Percentiles rank a stretch among this genome's conserved stretches.
Conservation (phyloP, 2,329 filamentous ascomycete genomes). For the Amylocarpus encephaloides region DNA sequence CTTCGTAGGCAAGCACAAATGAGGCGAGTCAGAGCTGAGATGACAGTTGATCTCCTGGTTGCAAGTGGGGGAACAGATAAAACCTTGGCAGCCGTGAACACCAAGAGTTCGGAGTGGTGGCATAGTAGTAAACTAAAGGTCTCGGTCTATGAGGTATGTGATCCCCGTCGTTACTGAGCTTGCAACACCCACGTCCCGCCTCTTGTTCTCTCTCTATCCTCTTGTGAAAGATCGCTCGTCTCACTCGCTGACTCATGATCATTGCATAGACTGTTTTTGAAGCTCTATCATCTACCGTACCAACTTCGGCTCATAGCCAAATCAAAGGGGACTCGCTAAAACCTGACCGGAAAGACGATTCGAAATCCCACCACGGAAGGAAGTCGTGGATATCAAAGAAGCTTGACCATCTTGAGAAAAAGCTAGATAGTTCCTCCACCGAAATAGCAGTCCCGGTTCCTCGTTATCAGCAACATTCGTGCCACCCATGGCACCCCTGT, state of each 20-base stretch:
- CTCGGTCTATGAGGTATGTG: not conserved
- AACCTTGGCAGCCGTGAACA: not conserved
- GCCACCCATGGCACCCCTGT: not conserved
- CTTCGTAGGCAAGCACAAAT: not conserved
- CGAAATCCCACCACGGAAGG: not conserved
- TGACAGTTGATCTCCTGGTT: not conserved
- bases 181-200: no score
- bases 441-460: no score
- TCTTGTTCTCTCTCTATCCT: not conserved
- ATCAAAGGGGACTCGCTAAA: not conserved
- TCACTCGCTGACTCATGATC: not conserved
- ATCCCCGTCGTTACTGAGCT: not conserved
- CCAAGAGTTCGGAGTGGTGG: not conserved
- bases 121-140: not conserved
- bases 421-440: not conserved
- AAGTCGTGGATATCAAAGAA: not conserved
- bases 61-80: not conserved
- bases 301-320: not conserved
- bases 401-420: not conserved
- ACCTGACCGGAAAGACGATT: not conserved
- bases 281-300: not conserved
- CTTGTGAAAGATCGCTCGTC: no score
- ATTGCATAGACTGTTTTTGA: not conserved
- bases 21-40: not conserved
- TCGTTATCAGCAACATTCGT: not conserved